Base-by-base conservation (phyloP, 78 protist genomes). In the Speleostelium caveatum region DNA sequence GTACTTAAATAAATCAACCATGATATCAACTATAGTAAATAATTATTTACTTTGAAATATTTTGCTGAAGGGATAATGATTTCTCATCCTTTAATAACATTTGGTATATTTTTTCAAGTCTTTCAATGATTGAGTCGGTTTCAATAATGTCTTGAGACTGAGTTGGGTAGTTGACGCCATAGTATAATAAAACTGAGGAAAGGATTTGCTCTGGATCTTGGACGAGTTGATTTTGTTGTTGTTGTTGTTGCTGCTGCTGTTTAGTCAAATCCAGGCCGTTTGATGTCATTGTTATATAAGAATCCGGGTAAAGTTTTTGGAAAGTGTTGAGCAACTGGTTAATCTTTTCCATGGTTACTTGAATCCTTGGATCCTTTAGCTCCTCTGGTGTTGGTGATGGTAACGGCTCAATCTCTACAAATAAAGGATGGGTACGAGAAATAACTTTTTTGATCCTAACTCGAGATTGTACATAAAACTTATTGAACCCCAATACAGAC, bases 111-210 rank as follows among this genome's bases (percentile, higher is more conserved):
- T 32, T 39, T 19, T 83, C 80, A 24, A 83, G 55, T 3, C 91
- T 19, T 19, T 83, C 71, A 0, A 83, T 17, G 10, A 83, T 71
- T 0, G 80, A 67, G 16, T 32, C 67, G 21, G 65, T 83, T 45
- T 83, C 91, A 0, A 83, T 16, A 30, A 83, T 83, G 39, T 59
- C 58, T 83, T 83, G 91, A 69, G 72, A 83, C 45, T 69, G 21
- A 21, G 14, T 17, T 30, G 91, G 91, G 45, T 83, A 68, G 39
- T 83, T 83, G 17, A 83, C 36, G 3, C 77, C 91, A 60, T 33
- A 71, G 8, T 42, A 59, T 24, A 56, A 67, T 51, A 30, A 56
- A 10, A 68, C 41, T 19, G 89, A 53, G 0, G 60, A 26, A 1
- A 80, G 7, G 28, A 58, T 63, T 0, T 24, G 10, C 21, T 69